Evolutionary conservation across 805 yeast species (phyloP), one percentile per base, ranked within the genome.

Genomic region (Metschnikowia matae): DNA sequence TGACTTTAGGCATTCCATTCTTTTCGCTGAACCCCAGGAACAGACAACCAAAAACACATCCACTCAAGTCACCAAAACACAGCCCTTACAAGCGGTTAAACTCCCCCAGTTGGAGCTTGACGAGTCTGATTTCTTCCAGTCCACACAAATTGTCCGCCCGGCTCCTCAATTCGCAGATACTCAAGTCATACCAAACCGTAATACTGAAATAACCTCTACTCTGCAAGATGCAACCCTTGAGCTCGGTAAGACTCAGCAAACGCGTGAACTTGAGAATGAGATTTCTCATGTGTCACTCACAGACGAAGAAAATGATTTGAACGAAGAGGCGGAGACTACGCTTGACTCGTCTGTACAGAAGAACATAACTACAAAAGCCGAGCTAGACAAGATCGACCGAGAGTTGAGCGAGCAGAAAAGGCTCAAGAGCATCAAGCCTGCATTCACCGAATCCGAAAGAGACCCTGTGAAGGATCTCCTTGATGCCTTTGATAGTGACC

Each of bases 271-370:
- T 23, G 67, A 67, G 44, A 65, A 65, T 2, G 76, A 73, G 37
- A 59, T 73, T 21, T 51, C 70, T 0, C 63, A 57, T 36, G 57
- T 61, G 2, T 56, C 76, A 0, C 57, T 72, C 23, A 68, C 75
- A 1, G 77, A 72, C 46, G 77, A 72, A 51, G 77, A 73, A 48
- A 56, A 67, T 18, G 77, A 71, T 38, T 56, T 69, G 40, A 52
- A 62, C 29, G 64, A 63, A 5, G 59, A 52, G 17, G 56, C 55
- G 2, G 59, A 62, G 36, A 63, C 60, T 23, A 52, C 59, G 20
- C 43, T 58, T 1, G 64, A 61, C 37, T 62, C 65, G 7, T 55
- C 65, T 3, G 47, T 59, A 48, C 49, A 54, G 50, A 49, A 48
- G 29, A 46, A 45, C 33, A 48, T 55, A 41, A 48, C 56, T 46